A percentile compares a stretch with the other conserved stretches of the same genome.
Conservation (phyloP, 2,329 filamentous ascomycete species). For the Diplodia corticola region DNA sequence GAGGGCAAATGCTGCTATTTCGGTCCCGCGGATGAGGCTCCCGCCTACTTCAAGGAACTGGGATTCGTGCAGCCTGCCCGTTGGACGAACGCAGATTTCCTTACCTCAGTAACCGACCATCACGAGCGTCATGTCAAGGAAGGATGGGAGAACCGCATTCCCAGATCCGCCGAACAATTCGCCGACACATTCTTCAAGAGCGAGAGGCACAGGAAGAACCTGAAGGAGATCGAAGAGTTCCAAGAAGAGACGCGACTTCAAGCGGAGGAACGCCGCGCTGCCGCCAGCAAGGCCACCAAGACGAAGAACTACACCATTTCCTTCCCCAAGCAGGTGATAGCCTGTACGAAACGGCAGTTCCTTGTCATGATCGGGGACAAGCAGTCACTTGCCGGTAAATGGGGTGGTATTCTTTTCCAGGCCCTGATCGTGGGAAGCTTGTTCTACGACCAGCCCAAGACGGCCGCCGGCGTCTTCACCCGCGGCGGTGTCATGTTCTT, state of each 20-base stretch:
- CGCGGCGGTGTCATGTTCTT: constrained; percentile 64
- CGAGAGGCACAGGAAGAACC: constrained; percentile 39
- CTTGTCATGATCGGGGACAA: constrained; percentile 57
- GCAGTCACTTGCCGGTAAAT: constrained; percentile 53
- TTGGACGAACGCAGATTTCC: constrained; percentile 69
- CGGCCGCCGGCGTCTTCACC: constrained; percentile 57
- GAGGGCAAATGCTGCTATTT: constrained; percentile 57
- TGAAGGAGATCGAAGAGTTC: constrained; percentile 44
- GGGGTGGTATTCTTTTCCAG: constrained; percentile 47
- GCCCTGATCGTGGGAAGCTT: constrained; percentile 45
- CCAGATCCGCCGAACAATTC: constrained; percentile 58
- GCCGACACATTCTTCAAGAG: constrained; percentile 45
- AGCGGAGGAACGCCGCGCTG: constrained; percentile 35
- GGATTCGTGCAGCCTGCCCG: constrained; percentile 68
- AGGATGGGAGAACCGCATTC: constrained; percentile 59
- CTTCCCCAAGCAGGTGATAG: constrained; percentile 43
- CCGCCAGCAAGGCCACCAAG: constrained; percentile 39
- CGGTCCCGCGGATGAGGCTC: constrained; percentile 61
- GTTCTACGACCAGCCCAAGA: constrained; percentile 57
- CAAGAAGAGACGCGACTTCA: constrained; percentile 36
- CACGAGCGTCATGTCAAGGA: constrained; percentile 58
- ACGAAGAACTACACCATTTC: constrained; percentile 45
- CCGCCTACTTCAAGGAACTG: constrained; percentile 65
- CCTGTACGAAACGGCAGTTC: constrained; percentile 45
- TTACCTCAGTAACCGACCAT: constrained; percentile 68